A percentile compares a stretch with the other conserved stretches of the same genome.
Conservation (phyloP, 2,329 filamentous ascomycete genomes). For the Sarocladiaceae sp. region DNA sequence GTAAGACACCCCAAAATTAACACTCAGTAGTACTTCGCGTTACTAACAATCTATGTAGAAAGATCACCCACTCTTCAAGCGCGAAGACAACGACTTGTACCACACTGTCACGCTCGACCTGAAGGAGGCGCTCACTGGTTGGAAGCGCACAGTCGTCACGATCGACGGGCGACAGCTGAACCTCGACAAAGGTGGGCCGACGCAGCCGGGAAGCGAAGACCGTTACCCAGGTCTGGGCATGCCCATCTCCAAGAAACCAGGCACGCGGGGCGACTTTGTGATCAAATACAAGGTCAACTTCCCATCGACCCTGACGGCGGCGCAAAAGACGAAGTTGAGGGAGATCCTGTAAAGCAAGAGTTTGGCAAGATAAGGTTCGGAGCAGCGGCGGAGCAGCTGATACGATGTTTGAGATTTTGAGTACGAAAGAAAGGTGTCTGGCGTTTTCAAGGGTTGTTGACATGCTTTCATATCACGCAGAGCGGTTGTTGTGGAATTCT, state of each 20-base stretch:
- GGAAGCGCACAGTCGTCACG: slow-evolving; percentile 84
- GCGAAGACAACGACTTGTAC: slow-evolving; percentile 82
- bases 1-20: slow-evolving; percentile 43
- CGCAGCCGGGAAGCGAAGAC: slow-evolving; percentile 75
- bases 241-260: slow-evolving; percentile 87
- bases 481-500: not conserved
- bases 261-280: slow-evolving; percentile 78
- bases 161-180: slow-evolving; percentile 85
- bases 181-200: slow-evolving; percentile 76
- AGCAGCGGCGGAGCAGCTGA: not conserved
- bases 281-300: slow-evolving; percentile 91
- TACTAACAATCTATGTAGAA: slow-evolving; percentile 57
- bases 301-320: slow-evolving; percentile 66
- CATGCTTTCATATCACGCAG: not conserved
- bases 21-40: not conserved
- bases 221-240: slow-evolving; percentile 83
- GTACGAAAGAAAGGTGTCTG: not conserved
- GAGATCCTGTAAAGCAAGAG: slow-evolving; percentile 58
- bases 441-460: not conserved
- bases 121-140: slow-evolving; percentile 92
- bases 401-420: not conserved
- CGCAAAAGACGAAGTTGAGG: slow-evolving; percentile 75
- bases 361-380: not conserved
- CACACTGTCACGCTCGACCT: slow-evolving; percentile 74
- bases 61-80: slow-evolving; percentile 74